Percentiles rank a stretch among this genome's conserved stretches.
Conservation (phyloP, 2,329 filamentous ascomycete genomes). For the Claviceps africana region DNA sequence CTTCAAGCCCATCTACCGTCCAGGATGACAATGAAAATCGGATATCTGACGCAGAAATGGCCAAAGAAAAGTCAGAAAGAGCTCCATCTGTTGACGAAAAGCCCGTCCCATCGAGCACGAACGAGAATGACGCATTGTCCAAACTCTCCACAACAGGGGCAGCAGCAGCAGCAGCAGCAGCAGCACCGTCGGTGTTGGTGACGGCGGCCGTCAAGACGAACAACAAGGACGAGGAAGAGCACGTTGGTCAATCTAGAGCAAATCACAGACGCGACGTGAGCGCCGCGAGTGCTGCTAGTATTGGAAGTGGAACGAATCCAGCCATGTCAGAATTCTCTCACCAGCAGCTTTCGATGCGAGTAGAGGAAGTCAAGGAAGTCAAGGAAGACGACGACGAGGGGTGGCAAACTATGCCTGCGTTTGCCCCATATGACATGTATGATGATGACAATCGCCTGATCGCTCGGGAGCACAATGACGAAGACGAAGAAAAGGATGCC, state of each 20-base stretch:
- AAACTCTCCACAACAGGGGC: not conserved
- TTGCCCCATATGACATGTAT: constrained; percentile 87
- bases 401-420: constrained; percentile 92
- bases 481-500: constrained; percentile 50
- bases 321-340: constrained; percentile 79
- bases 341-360: constrained; percentile 53
- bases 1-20: not conserved
- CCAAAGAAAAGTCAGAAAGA: not conserved
- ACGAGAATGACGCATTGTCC: not conserved
- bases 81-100: constrained; percentile 1
- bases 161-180: not conserved
- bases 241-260: constrained; percentile 5
- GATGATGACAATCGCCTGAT: constrained; percentile 84
- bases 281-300: constrained; percentile 20
- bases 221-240: not conserved
- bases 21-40: not conserved
- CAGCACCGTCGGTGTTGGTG: not conserved
- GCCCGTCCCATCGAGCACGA: not conserved
- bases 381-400: constrained; percentile 46
- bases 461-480: constrained; percentile 64
- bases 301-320: constrained; percentile 5
- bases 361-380: constrained; percentile 34
- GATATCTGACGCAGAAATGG: not conserved
- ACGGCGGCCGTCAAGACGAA: not conserved
- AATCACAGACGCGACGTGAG: constrained; percentile 24